Conservation (phyloP, 306 rosid genomes). For the Heteromeles arbutifolia region DNA sequence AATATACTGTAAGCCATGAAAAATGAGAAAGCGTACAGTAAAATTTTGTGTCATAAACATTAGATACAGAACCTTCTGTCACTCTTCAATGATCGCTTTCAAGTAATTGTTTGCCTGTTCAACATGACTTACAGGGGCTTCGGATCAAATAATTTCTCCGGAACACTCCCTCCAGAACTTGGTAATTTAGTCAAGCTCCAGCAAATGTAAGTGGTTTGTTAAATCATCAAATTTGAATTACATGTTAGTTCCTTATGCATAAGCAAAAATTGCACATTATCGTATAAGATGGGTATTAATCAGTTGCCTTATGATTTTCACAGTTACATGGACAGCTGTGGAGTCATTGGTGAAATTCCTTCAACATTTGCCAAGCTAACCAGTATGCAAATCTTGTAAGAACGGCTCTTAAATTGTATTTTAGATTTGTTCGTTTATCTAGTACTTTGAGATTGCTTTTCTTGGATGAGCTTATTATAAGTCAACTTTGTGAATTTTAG, state of each 20-base stretch:
- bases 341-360: slow-evolving; percentile 21
- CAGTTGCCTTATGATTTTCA: not conserved
- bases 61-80: not conserved
- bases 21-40: no score
- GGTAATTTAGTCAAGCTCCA: slow-evolving; percentile 17
- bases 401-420: not conserved
- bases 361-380: slow-evolving; percentile 14
- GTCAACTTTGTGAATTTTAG: not conserved
- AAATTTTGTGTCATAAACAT: no score
- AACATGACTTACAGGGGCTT: slow-evolving; percentile 8
- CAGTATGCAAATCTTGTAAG: slow-evolving; percentile 12
- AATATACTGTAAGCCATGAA: no score
- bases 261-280: not conserved
- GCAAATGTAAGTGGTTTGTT: slow-evolving; percentile 5
- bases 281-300: not conserved
- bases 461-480: not conserved
- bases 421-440: not conserved
- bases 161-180: slow-evolving; percentile 22
- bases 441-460: no score
- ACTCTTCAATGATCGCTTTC: not conserved
- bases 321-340: slow-evolving; percentile 12
- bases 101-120: not conserved
- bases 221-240: not conserved
- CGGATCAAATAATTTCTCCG: slow-evolving; percentile 24
- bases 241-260: not conserved